A percentile compares a stretch with the other conserved stretches of the same genome.
Evolutionary conservation across 768 basidiomycete genomes (phyloP).

Genomic region (Cyathus striatus): DNA sequence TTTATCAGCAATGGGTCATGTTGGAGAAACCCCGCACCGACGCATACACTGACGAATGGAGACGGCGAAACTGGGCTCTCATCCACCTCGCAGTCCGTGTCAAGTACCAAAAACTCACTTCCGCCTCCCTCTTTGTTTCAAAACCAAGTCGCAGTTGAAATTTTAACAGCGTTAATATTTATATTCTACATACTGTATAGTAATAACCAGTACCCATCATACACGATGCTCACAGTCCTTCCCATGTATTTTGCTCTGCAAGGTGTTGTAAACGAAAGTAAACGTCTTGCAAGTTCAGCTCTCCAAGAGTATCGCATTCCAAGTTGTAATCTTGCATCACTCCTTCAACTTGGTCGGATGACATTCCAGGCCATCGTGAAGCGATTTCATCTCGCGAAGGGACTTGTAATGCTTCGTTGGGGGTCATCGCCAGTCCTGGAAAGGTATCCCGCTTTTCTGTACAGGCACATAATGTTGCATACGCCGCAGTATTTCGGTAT

Average conservation of each 20-base stretch:
- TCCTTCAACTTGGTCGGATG: slow-evolving; percentile 57
- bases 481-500: slow-evolving; percentile 73
- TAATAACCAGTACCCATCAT: too few relatives aligned
- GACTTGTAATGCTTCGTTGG: slow-evolving; percentile 51
- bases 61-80: slow-evolving; percentile 50
- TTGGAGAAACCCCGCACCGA: slow-evolving; percentile 58
- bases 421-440: slow-evolving; percentile 48
- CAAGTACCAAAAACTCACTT: slow-evolving; percentile 38
- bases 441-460: slow-evolving; percentile 34
- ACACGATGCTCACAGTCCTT: slow-evolving; percentile 5
- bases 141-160: too few relatives aligned
- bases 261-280: slow-evolving; percentile 62
- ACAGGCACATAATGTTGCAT: slow-evolving; percentile 52
- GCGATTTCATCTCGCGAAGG: slow-evolving; percentile 57
- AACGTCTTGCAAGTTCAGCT: slow-evolving; percentile 54
- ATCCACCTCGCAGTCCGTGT: slow-evolving; percentile 58
- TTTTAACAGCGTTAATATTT: too few relatives aligned
- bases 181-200: too few relatives aligned
- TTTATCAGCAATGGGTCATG: slow-evolving; percentile 70
- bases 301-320: slow-evolving; percentile 57
- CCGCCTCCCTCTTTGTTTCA: too few relatives aligned
- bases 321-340: slow-evolving; percentile 54
- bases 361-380: slow-evolving; percentile 72
- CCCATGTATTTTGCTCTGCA: slow-evolving; percentile 31
- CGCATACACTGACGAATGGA: slow-evolving; percentile 64